Evolutionary conservation across 345 rosid genomes (phyloP), one percentile per base, ranked within the genome.

Genomic region (Streptanthus diversifolius): DNA sequence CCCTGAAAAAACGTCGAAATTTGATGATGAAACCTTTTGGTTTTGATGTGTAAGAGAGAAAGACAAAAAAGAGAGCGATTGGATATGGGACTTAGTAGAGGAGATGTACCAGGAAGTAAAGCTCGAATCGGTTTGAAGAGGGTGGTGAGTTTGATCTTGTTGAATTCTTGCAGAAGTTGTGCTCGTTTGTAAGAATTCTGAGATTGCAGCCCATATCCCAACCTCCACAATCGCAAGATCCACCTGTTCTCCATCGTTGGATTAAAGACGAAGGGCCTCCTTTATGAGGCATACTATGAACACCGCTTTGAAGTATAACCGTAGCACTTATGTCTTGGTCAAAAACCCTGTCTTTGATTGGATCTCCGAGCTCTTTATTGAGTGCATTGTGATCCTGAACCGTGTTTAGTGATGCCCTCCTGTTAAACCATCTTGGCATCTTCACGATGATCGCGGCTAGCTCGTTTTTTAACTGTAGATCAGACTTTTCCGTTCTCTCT

Each of bases 211-310:
- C 95, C 80, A 89, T 77, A 70, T 93, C 98, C 98, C 97, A 93
- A 65, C 97, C 98, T 70, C 97, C 98, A 71, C 98, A 93, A 56
- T 93, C 97, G 75, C 98, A 93, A 61, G 92, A 83, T 24, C 98
- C 98, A 63, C 97, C 97, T 53, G 96, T 83, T 74, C 79, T 87
- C 98, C 97, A 93, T 1, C 97, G 86, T 55, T 93, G 90, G 55
- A 91, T 84, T 82, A 93, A 65, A 4, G 97, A 91, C 13, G 96
- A 89, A 30, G 97, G 98, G 22, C 87, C 95, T 57, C 96, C 96
- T 61, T 84, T 86, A 70, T 84, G 85, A 35, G 97, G 97, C 61
- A 93, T 79, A 74, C 91, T 82, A 77, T 93, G 98, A 61, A 80
- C 75, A 29, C 92, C 98, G 59, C 96, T 82, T 27, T 96, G 98